Percentiles rank a stretch among this genome's conserved stretches.
Evolutionary conservation across 2,329 filamentous ascomycete species (phyloP).

Genomic region (Penicillium aurantiogriseum): DNA sequence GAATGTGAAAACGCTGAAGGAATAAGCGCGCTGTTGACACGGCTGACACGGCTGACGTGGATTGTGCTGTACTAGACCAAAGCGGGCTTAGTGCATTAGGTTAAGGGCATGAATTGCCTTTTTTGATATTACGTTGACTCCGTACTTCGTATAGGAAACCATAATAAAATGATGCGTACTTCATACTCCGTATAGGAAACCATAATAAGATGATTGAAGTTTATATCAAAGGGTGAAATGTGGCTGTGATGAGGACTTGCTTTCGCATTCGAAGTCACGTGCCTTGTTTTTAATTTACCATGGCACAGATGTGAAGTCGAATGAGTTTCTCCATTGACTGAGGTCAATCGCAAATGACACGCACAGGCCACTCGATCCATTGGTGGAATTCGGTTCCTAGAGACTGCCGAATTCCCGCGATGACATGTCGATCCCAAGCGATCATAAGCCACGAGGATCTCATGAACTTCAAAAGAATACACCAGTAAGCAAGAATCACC

Average conservation of each 20-base stretch:
- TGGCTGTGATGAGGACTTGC: not conserved
- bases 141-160: too few relatives aligned
- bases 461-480: constrained; percentile 34
- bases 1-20: not conserved
- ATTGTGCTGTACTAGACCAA: not conserved
- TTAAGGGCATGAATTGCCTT: not conserved
- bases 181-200: too few relatives aligned
- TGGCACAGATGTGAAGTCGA: not conserved
- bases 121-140: not conserved
- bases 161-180: not conserved
- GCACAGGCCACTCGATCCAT: constrained; percentile 32
- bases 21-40: not conserved
- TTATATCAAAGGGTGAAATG: too few relatives aligned
- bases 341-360: constrained; percentile 1
- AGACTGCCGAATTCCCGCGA: constrained; percentile 26
- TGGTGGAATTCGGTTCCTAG: constrained; percentile 17
- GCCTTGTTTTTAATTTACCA: too few relatives aligned
- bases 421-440: constrained; percentile 35
- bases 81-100: not conserved
- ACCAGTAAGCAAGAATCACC: constrained; percentile 33
- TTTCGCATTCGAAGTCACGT: not conserved
- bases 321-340: not conserved
- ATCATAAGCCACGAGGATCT: constrained; percentile 33
- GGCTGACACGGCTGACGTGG: not conserved
- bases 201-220: not conserved